phyloP scores from a whole-genome alignment of 805 yeast genomes.

The Kodamaea laetipori region DNA sequence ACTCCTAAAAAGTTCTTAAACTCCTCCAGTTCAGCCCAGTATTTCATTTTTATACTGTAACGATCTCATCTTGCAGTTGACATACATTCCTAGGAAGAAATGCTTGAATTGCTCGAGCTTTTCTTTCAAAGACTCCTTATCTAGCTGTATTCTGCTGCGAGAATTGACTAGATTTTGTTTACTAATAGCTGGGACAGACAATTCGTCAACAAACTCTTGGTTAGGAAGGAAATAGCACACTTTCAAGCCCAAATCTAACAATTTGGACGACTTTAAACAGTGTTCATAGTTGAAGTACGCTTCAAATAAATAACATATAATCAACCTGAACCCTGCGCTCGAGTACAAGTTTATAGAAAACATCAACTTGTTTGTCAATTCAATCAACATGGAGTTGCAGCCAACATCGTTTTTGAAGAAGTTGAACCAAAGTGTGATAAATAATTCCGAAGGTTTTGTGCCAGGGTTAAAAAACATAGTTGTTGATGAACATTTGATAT shows the following conservation, averaged over 20 bases:
- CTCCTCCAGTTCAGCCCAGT: background rate
- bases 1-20: background rate
- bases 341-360: conserved; percentile 14
- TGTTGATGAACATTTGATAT: background rate
- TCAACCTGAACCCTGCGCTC: conserved; percentile 10
- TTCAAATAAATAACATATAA: conserved; percentile 20
- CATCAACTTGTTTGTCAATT: conserved; percentile 10
- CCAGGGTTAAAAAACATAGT: conserved; percentile 6
- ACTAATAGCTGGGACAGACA: background rate
- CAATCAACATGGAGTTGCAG: conserved; percentile 15
- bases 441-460: conserved; percentile 2
- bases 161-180: background rate
- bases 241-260: background rate
- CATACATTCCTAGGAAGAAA: conserved; percentile 9
- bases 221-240: conserved; percentile 1
- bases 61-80: conserved; percentile 7
- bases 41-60: background rate
- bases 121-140: background rate
- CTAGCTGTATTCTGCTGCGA: background rate
- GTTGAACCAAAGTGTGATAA: conserved; percentile 8
- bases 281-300: conserved; percentile 12
- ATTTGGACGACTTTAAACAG: background rate
- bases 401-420: conserved; percentile 21
- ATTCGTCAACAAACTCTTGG: background rate
- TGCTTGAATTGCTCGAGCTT: conserved; percentile 6